These are phyloP conservation scores for Buddleja alternifolia DNA, from an alignment of 257 asterid species.

Conservation along the genomic window DNA sequence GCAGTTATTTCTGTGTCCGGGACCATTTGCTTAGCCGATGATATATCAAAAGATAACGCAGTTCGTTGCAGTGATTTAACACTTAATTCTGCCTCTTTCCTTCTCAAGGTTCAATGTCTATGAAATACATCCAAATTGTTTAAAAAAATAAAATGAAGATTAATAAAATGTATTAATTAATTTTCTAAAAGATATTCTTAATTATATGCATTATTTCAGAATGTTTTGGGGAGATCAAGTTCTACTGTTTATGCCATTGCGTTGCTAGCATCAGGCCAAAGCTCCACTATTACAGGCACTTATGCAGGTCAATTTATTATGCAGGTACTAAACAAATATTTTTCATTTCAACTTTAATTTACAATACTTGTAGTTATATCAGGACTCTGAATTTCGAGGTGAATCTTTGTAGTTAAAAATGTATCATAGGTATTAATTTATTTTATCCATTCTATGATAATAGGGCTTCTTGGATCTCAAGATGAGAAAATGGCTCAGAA, in stretches of 20 bases:
- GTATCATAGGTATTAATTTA: background rate
- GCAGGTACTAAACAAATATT: slow-evolving; percentile 57
- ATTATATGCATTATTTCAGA: slow-evolving; percentile 39
- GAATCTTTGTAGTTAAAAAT: background rate
- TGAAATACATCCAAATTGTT: background rate
- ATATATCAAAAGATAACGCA: slow-evolving; percentile 36
- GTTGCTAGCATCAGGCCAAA: slow-evolving; percentile 89
- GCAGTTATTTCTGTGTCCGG: slow-evolving; percentile 80
- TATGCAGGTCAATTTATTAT: slow-evolving; percentile 92
- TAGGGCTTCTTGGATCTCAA: slow-evolving; percentile 86
- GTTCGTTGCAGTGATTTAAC: slow-evolving; percentile 68
- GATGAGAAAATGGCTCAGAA: slow-evolving; percentile 79
- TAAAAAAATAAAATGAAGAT: background rate
- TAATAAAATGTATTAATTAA: too few relatives aligned
- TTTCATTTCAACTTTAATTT: background rate
- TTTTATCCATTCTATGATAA: background rate
- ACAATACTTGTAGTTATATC: too few relatives aligned
- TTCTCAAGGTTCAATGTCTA: slow-evolving; percentile 59
- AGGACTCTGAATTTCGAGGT: too few relatives aligned
- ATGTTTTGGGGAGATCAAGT: slow-evolving; percentile 85
- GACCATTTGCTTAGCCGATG: slow-evolving; percentile 59
- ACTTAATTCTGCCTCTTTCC: slow-evolving; percentile 86
- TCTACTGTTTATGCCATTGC: slow-evolving; percentile 84
- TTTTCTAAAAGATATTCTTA: too few relatives aligned
- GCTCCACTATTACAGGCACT: slow-evolving; percentile 95